Evolutionary conservation across 2,329 filamentous ascomycete species (phyloP).

Genomic region (Cladosporium austrohemisphaericum): DNA sequence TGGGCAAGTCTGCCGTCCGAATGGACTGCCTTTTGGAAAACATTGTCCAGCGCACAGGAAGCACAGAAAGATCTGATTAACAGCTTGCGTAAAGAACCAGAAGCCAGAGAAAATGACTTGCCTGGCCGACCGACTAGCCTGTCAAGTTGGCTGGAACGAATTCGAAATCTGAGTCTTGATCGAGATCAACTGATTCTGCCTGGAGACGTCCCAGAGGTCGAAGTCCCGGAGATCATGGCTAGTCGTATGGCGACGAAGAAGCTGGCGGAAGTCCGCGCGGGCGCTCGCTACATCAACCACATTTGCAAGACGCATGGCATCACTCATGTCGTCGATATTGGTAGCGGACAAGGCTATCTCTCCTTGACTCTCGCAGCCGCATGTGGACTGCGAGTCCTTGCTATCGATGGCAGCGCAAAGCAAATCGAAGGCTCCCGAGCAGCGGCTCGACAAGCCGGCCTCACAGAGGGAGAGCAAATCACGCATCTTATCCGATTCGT

Average conservation of each 20-base stretch:
- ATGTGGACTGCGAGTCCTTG: conserved; percentile 15
- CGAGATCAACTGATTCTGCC: conserved; percentile 15
- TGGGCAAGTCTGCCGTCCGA: conserved; percentile 14
- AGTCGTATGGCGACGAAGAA: conserved; percentile 18
- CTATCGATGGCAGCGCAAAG: conserved; percentile 18
- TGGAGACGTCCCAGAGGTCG: not conserved
- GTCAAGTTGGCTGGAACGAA: conserved; percentile 15
- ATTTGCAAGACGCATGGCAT: conserved; percentile 15
- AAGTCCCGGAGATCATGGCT: conserved; percentile 11
- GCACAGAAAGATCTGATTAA: conserved; percentile 19
- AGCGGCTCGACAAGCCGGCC: conserved; percentile 15
- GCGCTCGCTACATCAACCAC: conserved; percentile 16
- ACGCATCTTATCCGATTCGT: conserved; percentile 16
- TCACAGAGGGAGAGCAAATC: conserved; percentile 15
- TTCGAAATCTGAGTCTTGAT: conserved; percentile 14
- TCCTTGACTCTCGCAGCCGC: conserved; percentile 15
- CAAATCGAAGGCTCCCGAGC: conserved; percentile 17
- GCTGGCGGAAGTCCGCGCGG: conserved; percentile 17
- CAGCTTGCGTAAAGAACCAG: conserved; percentile 9
- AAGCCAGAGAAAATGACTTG: not conserved
- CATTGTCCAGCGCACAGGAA: conserved; percentile 6
- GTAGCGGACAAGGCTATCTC: conserved; percentile 19
- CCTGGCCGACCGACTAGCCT: conserved; percentile 12
- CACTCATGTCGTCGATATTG: conserved; percentile 17
- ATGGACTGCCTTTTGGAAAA: conserved; percentile 18